Base-by-base conservation (phyloP, 2,329 filamentous ascomycete genomes). In the Apiospora saccharicola region DNA sequence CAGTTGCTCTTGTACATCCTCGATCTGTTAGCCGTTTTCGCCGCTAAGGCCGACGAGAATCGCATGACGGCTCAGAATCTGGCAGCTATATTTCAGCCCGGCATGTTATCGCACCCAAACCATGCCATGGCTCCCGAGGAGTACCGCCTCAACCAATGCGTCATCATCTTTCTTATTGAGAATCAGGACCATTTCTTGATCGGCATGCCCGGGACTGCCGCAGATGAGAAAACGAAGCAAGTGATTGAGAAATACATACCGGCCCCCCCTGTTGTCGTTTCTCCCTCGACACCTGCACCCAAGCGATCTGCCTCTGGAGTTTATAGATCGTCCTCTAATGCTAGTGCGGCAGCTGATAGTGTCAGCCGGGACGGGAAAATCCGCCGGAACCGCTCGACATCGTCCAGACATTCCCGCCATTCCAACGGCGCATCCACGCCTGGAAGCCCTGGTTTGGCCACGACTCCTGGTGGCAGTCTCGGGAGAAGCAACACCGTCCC, bases 171-270 rank as follows among this genome's bases (percentile, higher is more conserved):
- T 82, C 85, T 99, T 77, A 99, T 99, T 76, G 95, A 98, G 80
- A 98, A 99, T 78, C 96, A 99, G 81, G 96, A 99, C 79, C 94
- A 98, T 82, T 99, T 99, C 86, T 86, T 99, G 75, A 97, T 99
- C 75, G 96, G 96, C 71, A 99, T 99, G 96, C 94, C 95, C 80
- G 96, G 96, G 64, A 98, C 95, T n/a, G 95, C 91, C n/a, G 94
- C 95, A n/a, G 95, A 98, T 80, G 94, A 97, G 80, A 91, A 89
- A 79, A 92, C 90, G 0, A 88, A 89, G 76, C 85, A 89, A 77
- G 88, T 90, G 77, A 88, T 92, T 61, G 87, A 91, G 75, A 91
- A 95, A 79, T 94, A 93, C 72, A 92, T 92, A 3, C 89, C 90
- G 4, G 57, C 57, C 30, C 85, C 86, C 76, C 85, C 86, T 76